Conservation (phyloP, 495 filamentous ascomycete species). For the Acidiella bohemica region DNA sequence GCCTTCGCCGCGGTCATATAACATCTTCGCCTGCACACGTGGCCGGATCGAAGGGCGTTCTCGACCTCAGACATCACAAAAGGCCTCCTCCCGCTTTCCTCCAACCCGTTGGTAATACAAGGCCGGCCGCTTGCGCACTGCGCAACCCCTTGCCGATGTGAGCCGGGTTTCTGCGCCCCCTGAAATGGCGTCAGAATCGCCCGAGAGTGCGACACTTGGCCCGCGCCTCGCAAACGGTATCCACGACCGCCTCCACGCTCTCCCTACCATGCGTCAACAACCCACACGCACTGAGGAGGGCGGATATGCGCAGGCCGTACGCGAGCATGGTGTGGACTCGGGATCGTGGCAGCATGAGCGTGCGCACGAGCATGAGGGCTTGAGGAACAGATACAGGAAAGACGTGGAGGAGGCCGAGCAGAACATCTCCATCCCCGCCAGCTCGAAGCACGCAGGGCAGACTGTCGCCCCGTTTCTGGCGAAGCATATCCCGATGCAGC, state of each 20-base stretch:
- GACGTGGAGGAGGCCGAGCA: conserved; percentile 11
- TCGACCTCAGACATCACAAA: too few species aligned
- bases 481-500: conserved; percentile 72
- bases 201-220: not conserved
- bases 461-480: conserved; percentile 70
- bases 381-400: conserved; percentile 13
- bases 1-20: too few species aligned
- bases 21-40: too few species aligned
- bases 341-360: too few species aligned
- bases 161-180: not conserved
- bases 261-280: conserved; percentile 2
- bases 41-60: too few species aligned
- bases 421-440: conserved; percentile 17
- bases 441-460: conserved; percentile 34
- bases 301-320: not conserved
- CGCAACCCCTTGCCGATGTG: conserved; percentile 2
- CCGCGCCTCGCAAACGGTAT: not conserved
- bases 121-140: not conserved
- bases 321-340: too few species aligned
- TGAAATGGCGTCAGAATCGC: conserved; percentile 17
- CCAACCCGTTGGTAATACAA: not conserved
- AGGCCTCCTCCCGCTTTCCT: too few species aligned
- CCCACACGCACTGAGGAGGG: conserved; percentile 7
- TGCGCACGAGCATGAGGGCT: conserved; percentile 14
- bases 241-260: not conserved